These are phyloP conservation scores for Nannochloropsis salina DNA, from an alignment of 108 stramenopile species.

Conservation along the genomic window DNA sequence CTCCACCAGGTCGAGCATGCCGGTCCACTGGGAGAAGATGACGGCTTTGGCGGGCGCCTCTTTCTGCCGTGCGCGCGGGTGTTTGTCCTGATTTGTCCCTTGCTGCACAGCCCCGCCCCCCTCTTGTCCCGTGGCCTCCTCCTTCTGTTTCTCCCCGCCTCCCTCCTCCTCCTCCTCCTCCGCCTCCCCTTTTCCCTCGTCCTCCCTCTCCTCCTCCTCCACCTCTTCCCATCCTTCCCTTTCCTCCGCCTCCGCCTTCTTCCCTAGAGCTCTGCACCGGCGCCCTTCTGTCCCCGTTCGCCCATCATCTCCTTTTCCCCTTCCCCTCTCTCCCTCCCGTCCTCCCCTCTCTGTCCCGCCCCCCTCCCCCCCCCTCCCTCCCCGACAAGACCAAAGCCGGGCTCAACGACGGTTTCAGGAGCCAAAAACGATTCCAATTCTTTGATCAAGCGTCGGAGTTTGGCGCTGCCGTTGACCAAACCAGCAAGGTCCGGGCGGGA, in stretches of 20 bases:
- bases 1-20: slow-evolving; percentile 54
- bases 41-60: slow-evolving; percentile 31
- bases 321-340: slow-evolving; percentile 1
- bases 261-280: slow-evolving; percentile 9
- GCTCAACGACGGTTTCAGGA: no score
- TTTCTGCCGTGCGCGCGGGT: neutral
- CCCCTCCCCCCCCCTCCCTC: neutral
- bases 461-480: neutral
- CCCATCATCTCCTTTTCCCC: neutral
- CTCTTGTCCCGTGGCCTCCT: neutral
- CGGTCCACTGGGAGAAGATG: slow-evolving; percentile 46
- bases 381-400: no score
- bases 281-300: neutral
- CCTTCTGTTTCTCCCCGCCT: neutral
- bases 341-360: neutral
- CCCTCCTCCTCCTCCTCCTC: neutral
- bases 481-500: neutral
- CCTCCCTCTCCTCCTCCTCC: neutral
- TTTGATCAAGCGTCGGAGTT: neutral
- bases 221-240: neutral
- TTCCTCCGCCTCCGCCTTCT: neutral
- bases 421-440: neutral
- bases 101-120: neutral
- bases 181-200: neutral
- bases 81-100: neutral